Evolutionary conservation across 371 early-diverging fungal species (phyloP), one percentile per base, ranked within the genome.

Genomic region (Rhizopus sp.): DNA sequence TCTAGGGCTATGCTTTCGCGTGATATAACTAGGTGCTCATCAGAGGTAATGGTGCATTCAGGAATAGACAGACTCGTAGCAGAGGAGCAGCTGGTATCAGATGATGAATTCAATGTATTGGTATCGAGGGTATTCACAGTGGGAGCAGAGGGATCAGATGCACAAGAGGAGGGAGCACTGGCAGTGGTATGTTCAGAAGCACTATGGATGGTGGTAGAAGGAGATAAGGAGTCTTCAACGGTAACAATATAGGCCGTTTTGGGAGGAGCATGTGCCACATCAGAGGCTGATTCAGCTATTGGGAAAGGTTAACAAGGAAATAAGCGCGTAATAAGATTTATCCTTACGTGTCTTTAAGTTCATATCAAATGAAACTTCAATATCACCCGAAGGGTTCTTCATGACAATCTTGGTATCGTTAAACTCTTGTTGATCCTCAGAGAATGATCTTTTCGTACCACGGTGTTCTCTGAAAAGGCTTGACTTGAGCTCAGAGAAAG

Each of bases 401-500:
- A 13, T 44, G 7, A 17, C 16, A 13, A 44, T 13, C 9, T 7
- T 15, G 13, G 33, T 23, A 23, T 23, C 23, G 16, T 8, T 51
- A 37, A 38, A 9, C 7, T 8, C 13, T 2, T n/a, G 17, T 10
- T 7, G 32, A 42, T 34, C 5, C 17, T 35, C 12, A 13, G 48
- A 13, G 3, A 7, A 16, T 30, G 13, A n/a, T 7, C 29, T 8
- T 47, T 8, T 48, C 33, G 38, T 37, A 3, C 13, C 13, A 1
- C 30, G 8, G 13, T n/a, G 16, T 8, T 37, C 10, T 23, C 16
- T 15, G 39, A 45, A 31, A 39, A 50, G 16, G 35, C 38, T n/a
- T 63, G 48, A 3, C 40, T 16, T 13, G 12, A 81, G 48, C 17
- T 62, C 56, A 0, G 60, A 51, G 0, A 63, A 12, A 12, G 49